Evolutionary conservation across 257 asterid genomes (phyloP), one percentile per base, ranked within the genome.

Genomic region (Gentiana dahurica): DNA sequence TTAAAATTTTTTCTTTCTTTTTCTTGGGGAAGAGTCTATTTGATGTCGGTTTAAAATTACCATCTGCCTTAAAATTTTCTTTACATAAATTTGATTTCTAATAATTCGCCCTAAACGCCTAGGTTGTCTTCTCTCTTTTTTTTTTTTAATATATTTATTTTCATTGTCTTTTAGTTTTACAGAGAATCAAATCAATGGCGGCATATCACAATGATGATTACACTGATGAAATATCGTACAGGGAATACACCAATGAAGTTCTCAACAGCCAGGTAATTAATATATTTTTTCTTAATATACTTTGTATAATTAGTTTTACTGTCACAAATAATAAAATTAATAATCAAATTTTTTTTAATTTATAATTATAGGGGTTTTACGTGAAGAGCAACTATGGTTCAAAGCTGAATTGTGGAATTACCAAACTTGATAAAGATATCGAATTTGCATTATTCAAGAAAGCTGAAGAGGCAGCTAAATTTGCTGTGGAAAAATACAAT

Each of bases 231-330:
- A 34, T 11, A 55, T 32, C 32, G n/a, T 55, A 37, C n/a, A 36
- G 59, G 59, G 34, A 37, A 12, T 55, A 55, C 35, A 55, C 39
- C 12, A 45, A 55, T 7, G 59, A 55, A 55, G 48, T 55, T 13
- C 47, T 5, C 45, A 55, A 55, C 59, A 55, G 59, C 10, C 12
- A 41, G 46, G 46, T 41, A 3, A 41, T 10, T 41, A 7, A 5
- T 5, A 41, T 41, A 5, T 41, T 5, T 41, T 7, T 41, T 41
- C 44, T 4, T 41, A 24, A 24, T 24, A 24, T 39, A 39, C 5
- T 39, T 39, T 39, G 5, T 7, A 3, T 39, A 39, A 3, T 39
- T 39, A 39, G 4, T 39, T 39, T 39, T 8, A 3, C 6, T 39
- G 8, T 39, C 44, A 39, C 44, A 39, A 7, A 39, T 3, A 4